phyloP scores from a whole-genome alignment of 768 basidiomycete genomes.

The Trametes gibbosa region DNA sequence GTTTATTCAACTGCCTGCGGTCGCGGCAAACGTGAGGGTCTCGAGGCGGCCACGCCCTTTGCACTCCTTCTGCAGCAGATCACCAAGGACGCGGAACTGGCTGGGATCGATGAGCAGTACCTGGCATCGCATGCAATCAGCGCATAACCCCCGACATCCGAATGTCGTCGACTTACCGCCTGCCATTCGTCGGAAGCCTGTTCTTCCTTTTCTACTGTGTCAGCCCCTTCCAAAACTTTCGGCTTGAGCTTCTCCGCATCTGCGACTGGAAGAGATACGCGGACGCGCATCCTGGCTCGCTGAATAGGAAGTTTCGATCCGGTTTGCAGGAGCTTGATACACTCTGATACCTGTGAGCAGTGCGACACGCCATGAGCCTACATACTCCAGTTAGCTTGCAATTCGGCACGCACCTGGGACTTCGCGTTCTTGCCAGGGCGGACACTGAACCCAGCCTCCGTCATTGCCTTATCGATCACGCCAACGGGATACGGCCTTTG shows the following conservation, averaged over 20 bases:
- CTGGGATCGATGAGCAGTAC: constrained; percentile 91
- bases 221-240: constrained; percentile 68
- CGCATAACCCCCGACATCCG: neutral
- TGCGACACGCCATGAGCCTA: neutral
- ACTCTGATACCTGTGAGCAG: constrained; percentile 75
- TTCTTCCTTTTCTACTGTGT: constrained; percentile 83
- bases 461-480: constrained; percentile 98
- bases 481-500: constrained; percentile 89
- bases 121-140: constrained; percentile 40
- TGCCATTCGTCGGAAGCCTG: constrained; percentile 78
- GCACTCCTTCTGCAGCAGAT: constrained; percentile 86
- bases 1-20: constrained; percentile 33
- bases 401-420: constrained; percentile 65
- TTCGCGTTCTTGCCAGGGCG: constrained; percentile 89
- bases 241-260: constrained; percentile 71
- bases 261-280: constrained; percentile 64
- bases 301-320: constrained; percentile 89
- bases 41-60: constrained; percentile 87
- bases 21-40: constrained; percentile 72
- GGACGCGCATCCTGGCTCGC: constrained; percentile 88
- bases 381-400: neutral
- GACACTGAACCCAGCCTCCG: constrained; percentile 90
- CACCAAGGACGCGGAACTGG: constrained; percentile 85
- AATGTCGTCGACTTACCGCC: constrained; percentile 53
- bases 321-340: constrained; percentile 78